phyloP scores from a whole-genome alignment of 1,284 basidiomycete genomes.

The Trichosporon coremiiforme region DNA sequence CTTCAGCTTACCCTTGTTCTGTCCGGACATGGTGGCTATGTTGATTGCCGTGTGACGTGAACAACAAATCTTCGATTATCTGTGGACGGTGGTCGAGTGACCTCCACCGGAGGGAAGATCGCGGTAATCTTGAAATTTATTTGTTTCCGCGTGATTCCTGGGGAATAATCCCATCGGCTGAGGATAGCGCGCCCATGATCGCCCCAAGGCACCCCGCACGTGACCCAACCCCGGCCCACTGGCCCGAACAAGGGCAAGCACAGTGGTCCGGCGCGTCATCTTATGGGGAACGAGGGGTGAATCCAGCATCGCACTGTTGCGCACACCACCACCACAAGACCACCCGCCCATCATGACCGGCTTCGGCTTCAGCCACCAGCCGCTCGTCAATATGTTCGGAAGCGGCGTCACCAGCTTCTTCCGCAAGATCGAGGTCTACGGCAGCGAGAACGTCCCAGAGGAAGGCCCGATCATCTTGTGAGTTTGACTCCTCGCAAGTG shows the following conservation, averaged over 20 bases:
- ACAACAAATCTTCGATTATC: slow-evolving; percentile 11
- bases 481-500: slow-evolving; percentile 50
- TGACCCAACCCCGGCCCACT: slow-evolving; percentile 1
- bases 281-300: background rate
- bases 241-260: background rate
- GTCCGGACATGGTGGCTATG: slow-evolving; percentile 14
- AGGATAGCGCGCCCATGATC: slow-evolving; percentile 3
- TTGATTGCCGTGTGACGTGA: slow-evolving; percentile 7
- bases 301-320: slow-evolving; percentile 9
- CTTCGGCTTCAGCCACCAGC: slow-evolving; percentile 63
- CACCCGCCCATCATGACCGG: slow-evolving; percentile 44
- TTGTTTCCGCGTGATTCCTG: background rate
- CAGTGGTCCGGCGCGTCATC: background rate
- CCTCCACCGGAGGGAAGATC: background rate
- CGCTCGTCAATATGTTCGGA: slow-evolving; percentile 69
- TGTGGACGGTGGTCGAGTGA: background rate
- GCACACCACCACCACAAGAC: background rate
- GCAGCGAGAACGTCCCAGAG: slow-evolving; percentile 77
- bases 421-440: slow-evolving; percentile 77
- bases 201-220: slow-evolving; percentile 6
- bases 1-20: slow-evolving; percentile 30
- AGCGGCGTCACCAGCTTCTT: slow-evolving; percentile 82
- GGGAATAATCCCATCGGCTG: slow-evolving; percentile 1
- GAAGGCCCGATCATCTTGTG: slow-evolving; percentile 86
- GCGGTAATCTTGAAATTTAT: slow-evolving; percentile 17